Evolutionary conservation across 805 yeast species (phyloP).

Genomic region (Priceomyces fermenticarens): DNA sequence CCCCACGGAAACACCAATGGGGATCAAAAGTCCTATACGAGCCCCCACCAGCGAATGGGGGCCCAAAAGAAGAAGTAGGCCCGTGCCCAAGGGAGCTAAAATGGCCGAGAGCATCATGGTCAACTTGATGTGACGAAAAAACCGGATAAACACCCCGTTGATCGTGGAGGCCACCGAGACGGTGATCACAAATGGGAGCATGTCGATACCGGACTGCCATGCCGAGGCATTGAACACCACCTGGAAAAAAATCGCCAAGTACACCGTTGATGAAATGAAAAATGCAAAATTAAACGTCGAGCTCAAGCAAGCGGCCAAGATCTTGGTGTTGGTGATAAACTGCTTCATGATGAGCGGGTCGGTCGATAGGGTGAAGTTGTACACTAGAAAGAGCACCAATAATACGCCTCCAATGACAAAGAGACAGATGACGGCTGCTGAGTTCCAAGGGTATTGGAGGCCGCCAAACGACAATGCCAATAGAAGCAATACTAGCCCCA

Average conservation of each 20-base stretch:
- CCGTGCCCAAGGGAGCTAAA: conserved; percentile 32
- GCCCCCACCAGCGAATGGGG: conserved; percentile 17
- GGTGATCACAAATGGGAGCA: conserved; percentile 32
- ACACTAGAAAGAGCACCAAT: conserved; percentile 30
- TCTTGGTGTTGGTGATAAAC: conserved; percentile 33
- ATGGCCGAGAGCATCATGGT: conserved; percentile 27
- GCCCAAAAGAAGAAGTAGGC: conserved; percentile 27
- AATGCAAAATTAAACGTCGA: conserved; percentile 34
- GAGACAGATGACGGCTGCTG: conserved; percentile 50
- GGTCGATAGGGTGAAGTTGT: conserved; percentile 40
- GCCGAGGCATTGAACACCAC: conserved; percentile 33
- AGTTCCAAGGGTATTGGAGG: conserved; percentile 48
- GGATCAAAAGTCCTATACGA: conserved; percentile 31
- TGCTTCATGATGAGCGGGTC: conserved; percentile 47
- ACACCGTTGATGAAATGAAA: conserved; percentile 37
- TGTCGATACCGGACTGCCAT: conserved; percentile 35
- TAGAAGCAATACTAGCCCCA: conserved; percentile 43
- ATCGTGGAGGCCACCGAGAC: conserved; percentile 30
- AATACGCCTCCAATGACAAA: conserved; percentile 46
- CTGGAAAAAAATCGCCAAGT: conserved; percentile 38
- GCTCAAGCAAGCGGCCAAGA: conserved; percentile 36
- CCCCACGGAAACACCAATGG: conserved; percentile 34
- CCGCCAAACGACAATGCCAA: conserved; percentile 58
- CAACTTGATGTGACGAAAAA: conserved; percentile 28
- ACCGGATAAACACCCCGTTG: conserved; percentile 30